Evolutionary conservation across 108 stramenopile genomes (phyloP).

Genomic region (Cyclotella distinguenda): DNA sequence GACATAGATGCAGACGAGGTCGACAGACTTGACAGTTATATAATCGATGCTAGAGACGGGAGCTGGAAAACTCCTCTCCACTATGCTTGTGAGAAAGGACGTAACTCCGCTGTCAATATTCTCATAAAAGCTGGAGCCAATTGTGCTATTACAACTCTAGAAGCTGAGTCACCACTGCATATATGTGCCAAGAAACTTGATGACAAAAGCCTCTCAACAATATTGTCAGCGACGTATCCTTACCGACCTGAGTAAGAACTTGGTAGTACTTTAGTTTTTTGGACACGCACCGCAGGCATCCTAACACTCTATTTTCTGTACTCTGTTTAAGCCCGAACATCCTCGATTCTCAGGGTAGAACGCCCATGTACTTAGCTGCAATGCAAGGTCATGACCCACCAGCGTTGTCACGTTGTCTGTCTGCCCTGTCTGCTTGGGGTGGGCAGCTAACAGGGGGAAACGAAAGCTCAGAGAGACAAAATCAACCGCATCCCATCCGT

Average conservation of each 20-base stretch:
- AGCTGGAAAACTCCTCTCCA: slow-evolving; percentile 72
- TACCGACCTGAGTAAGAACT: slow-evolving; percentile 38
- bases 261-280: too few relatives aligned
- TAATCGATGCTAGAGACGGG: slow-evolving; percentile 69
- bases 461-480: slow-evolving; percentile 25
- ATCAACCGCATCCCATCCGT: slow-evolving; percentile 52
- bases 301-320: not conserved
- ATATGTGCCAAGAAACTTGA: slow-evolving; percentile 61
- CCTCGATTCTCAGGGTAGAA: slow-evolving; percentile 60
- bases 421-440: slow-evolving; percentile 64
- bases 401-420: slow-evolving; percentile 59
- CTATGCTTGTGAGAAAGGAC: slow-evolving; percentile 65
- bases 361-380: slow-evolving; percentile 71
- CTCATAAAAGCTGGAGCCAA: slow-evolving; percentile 73
- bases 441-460: slow-evolving; percentile 42
- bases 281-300: not conserved
- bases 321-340: slow-evolving; percentile 52
- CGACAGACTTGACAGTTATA: slow-evolving; percentile 34
- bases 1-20: not conserved
- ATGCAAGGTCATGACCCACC: slow-evolving; percentile 52
- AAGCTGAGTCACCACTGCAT: slow-evolving; percentile 57
- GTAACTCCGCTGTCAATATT: slow-evolving; percentile 51
- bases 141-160: slow-evolving; percentile 36
- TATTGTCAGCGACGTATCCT: slow-evolving; percentile 52
- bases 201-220: slow-evolving; percentile 55